These are phyloP conservation scores for Phaffomyces opuntiae DNA, from an alignment of 805 yeast genomes.

Conservation along the genomic window DNA sequence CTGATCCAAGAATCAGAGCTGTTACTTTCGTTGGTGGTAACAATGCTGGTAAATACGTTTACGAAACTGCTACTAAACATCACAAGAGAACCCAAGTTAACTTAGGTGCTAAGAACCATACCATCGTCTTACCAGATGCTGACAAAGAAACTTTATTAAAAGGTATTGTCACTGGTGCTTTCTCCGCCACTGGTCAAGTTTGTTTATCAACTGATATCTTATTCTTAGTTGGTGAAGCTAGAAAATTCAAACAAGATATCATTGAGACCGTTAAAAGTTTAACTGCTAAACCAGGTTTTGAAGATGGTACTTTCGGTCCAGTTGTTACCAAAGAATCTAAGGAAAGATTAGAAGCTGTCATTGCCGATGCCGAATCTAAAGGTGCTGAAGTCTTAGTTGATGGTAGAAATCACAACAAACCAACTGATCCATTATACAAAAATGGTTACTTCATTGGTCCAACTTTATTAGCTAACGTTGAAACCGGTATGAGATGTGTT, in stretches of 20 bases:
- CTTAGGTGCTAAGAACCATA: constrained; percentile 77
- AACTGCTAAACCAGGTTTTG: constrained; percentile 62
- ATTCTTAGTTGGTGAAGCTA: constrained; percentile 60
- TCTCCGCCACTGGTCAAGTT: constrained; percentile 82
- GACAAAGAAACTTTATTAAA: constrained; percentile 55
- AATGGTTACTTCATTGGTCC: constrained; percentile 70
- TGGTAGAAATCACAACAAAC: constrained; percentile 39
- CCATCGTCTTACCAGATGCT: constrained; percentile 68
- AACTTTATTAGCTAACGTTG: constrained; percentile 52
- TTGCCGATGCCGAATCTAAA: constrained; percentile 47
- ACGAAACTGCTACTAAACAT: constrained; percentile 54
- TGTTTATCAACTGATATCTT: constrained; percentile 74
- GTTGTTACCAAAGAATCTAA: constrained; percentile 57
- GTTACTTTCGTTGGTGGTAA: constrained; percentile 77
- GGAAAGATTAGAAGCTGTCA: constrained; percentile 47
- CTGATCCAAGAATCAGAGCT: constrained; percentile 70
- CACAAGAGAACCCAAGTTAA: constrained; percentile 75
- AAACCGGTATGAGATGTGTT: constrained; percentile 65
- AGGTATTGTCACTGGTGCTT: constrained; percentile 68
- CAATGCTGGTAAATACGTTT: constrained; percentile 69
- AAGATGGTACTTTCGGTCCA: constrained; percentile 62
- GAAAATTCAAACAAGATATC: constrained; percentile 56
- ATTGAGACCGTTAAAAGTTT: constrained; percentile 49
- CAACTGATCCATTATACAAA: constrained; percentile 33
- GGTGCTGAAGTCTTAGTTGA: constrained; percentile 62